A percentile compares a stretch with the other conserved stretches of the same genome.
Conservation (phyloP, 192 early-diverging fungal genomes). For the Thamnidium elegans region DNA sequence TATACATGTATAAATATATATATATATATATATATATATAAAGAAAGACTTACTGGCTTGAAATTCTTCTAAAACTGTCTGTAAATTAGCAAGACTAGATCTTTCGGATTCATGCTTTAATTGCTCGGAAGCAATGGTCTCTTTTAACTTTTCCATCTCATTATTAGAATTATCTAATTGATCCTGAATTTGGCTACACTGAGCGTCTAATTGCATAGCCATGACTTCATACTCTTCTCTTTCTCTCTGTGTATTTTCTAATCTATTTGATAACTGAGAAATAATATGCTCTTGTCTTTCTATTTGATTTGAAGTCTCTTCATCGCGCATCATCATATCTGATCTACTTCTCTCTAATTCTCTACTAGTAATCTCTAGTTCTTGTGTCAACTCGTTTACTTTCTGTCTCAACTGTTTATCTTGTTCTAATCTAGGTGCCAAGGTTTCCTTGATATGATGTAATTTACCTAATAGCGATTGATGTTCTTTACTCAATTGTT, state of each 20-base stretch:
- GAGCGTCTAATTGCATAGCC: slow-evolving; percentile 57
- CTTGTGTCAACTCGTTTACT: slow-evolving; percentile 51
- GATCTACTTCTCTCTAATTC: slow-evolving; percentile 57
- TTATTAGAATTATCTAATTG: slow-evolving; percentile 32
- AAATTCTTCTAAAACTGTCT: slow-evolving; percentile 84
- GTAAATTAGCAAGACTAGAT: slow-evolving; percentile 72
- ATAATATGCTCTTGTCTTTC: slow-evolving; percentile 51
- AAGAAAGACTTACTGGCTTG: slow-evolving; percentile 60
- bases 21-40: background rate
- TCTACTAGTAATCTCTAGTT: slow-evolving; percentile 43
- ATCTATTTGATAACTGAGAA: slow-evolving; percentile 49
- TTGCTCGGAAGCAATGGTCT: slow-evolving; percentile 44
- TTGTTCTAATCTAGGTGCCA: slow-evolving; percentile 78
- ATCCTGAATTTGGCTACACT: slow-evolving; percentile 49
- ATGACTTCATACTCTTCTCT: slow-evolving; percentile 57
- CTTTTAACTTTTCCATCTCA: slow-evolving; percentile 48
- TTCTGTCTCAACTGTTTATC: slow-evolving; percentile 70
- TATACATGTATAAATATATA: background rate
- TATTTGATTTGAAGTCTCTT: slow-evolving; percentile 57
- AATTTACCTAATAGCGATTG: slow-evolving; percentile 73
- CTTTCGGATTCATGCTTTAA: slow-evolving; percentile 56
- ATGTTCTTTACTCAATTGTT: slow-evolving; percentile 50
- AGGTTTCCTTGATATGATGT: slow-evolving; percentile 73
- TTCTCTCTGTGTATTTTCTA: slow-evolving; percentile 59
- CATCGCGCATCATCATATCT: slow-evolving; percentile 60